These are phyloP conservation scores for Tolypocladium ophioglossoides DNA, from an alignment of 2,329 filamentous ascomycete genomes.

Conservation along the genomic window DNA sequence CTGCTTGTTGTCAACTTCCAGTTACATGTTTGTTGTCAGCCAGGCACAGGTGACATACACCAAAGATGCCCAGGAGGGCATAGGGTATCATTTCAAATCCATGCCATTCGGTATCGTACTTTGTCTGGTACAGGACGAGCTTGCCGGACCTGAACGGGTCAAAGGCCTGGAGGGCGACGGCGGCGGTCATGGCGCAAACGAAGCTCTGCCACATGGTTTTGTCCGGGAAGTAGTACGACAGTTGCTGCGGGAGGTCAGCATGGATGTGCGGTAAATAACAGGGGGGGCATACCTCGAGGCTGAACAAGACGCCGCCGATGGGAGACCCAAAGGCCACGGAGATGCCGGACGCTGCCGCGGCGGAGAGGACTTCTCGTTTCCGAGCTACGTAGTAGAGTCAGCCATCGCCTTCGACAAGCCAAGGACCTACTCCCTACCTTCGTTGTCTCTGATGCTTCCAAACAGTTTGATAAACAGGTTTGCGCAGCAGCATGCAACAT, in stretches of 20 bases:
- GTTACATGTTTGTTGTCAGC: too few species aligned
- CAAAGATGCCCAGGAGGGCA: conserved; percentile 72
- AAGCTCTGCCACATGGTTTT: conserved; percentile 99
- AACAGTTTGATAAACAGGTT: conserved; percentile 91
- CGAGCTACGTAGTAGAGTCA: conserved; percentile 45
- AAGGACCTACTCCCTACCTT: conserved; percentile 43
- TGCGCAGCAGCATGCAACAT: conserved; percentile 93
- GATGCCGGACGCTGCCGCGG: conserved; percentile 83
- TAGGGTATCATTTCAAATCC: conserved; percentile 90
- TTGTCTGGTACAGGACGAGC: conserved; percentile 91
- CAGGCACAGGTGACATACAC: conserved; percentile 31
- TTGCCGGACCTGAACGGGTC: conserved; percentile 95
- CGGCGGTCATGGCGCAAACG: conserved; percentile 97
- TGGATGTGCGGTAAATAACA: too few species aligned
- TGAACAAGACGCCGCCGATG: conserved; percentile 90
- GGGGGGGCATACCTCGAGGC: conserved; percentile 56
- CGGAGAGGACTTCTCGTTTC: conserved; percentile 86
- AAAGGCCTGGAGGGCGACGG: conserved; percentile 81
- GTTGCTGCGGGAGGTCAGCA: conserved; percentile 43
- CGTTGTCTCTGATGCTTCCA: conserved; percentile 67
- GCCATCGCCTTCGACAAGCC: neutral
- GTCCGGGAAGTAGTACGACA: conserved; percentile 96
- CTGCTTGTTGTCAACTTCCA: conserved; percentile 18
- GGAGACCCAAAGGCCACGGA: conserved; percentile 91
- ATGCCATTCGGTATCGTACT: conserved; percentile 86